Base-by-base conservation (phyloP, 2,329 filamentous ascomycete species). In the Paraphaeosphaeria sporulosa region DNA sequence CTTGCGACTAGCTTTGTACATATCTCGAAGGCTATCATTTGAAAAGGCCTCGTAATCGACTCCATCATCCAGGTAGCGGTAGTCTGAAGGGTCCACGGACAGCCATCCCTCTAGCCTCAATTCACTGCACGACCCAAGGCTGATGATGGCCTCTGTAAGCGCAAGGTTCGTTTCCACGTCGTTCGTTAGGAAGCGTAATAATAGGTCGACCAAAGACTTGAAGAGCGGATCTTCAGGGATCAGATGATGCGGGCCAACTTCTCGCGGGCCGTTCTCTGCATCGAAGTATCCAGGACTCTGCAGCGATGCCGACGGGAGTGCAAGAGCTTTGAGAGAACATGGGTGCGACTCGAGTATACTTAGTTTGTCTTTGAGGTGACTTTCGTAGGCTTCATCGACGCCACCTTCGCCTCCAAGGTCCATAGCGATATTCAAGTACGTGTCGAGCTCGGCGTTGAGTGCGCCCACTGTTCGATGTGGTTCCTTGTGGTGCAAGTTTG, bases 81-180 rank as follows among this genome's bases (percentile, higher is more conserved):
- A 80, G 34, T 76, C 70, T 8, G 72, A 82, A 4, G 91, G 90
- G 55, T 90, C 87, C 17, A 92, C 89, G 6, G 94, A 82, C 32
- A 98, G 81, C 94, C 95, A 99, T n/a, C 91, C 91, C 71, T 97
- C 93, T 13, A 97, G 84, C 21, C 89, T 88, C 72, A 97, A 90
- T 64, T 92, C 91, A 6, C 93, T 91, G 68, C 95, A 98, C 0
- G 91, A 88, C 12, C 91, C 91, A 43, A 99, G 83, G 65, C 92
- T 90, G 30, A 96, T 86, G 46, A 98, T 83, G 0, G 91, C 86
- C 70, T 96, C 92, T 0, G 94, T 98, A 1, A 97, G 83, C 0
- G 90, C 91, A 3, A 99, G 81, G 68, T 99, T 99, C 2, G 91
- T 94, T 68, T 97, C 93, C 2, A 98, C 89, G 2, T 93, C 90